Percentiles rank a stretch among this genome's conserved stretches.
These are phyloP conservation scores for Yarrowia deformans DNA, from an alignment of 805 yeast genomes.

Conservation along the genomic window DNA sequence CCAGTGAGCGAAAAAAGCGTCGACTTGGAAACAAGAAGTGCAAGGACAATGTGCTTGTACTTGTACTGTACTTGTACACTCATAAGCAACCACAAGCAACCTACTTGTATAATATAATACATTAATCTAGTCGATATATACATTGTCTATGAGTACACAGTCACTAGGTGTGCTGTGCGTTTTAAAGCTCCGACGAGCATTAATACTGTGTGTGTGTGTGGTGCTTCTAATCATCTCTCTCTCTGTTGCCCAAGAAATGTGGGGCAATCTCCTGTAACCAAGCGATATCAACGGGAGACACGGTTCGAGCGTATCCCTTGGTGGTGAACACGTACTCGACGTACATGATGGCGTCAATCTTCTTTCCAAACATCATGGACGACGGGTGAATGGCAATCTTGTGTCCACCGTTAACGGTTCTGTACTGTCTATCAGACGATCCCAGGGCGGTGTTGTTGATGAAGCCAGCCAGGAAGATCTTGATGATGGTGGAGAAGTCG, in stretches of 20 bases:
- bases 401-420: slow-evolving; percentile 83
- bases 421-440: slow-evolving; percentile 90
- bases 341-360: slow-evolving; percentile 88
- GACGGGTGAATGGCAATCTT: slow-evolving; percentile 90
- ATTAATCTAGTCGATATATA: slow-evolving; percentile 7
- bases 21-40: no score
- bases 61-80: no score
- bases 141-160: slow-evolving; percentile 9
- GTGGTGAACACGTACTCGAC: slow-evolving; percentile 92
- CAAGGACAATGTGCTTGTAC: no score
- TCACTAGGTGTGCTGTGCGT: not conserved
- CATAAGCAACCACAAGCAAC: no score
- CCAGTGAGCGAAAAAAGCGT: no score
- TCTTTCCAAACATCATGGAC: slow-evolving; percentile 81
- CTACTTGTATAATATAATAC: not conserved
- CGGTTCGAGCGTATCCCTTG: slow-evolving; percentile 90
- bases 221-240: slow-evolving; percentile 21
- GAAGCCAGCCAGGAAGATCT: slow-evolving; percentile 83
- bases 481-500: slow-evolving; percentile 54
- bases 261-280: slow-evolving; percentile 90
- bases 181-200: not conserved
- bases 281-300: slow-evolving; percentile 76
- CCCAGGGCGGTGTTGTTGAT: slow-evolving; percentile 92
- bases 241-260: slow-evolving; percentile 57
- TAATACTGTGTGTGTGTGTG: not conserved